Base-by-base conservation (phyloP, 2,329 filamentous ascomycete genomes). In the Colletotrichum coccodes region DNA sequence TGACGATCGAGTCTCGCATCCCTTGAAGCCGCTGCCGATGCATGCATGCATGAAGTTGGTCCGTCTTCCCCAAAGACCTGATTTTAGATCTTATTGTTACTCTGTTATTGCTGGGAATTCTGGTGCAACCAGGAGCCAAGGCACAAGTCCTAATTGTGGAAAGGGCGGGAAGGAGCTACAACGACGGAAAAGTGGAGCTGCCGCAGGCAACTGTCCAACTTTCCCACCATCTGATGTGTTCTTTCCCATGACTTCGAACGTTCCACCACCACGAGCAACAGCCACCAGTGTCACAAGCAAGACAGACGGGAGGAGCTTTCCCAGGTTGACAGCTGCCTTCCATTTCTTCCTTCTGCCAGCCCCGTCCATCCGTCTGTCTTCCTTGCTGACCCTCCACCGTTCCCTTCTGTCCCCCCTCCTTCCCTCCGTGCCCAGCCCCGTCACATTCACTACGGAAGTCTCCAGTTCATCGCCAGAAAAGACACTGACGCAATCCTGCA, bases 401-500 rank as follows among this genome's bases (percentile, higher is more conserved):
- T 23, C 34, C 21, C 21, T 16, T 34, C 26, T 28, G 18, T 34
- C 30, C 36, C 32, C 34, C 53, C 54, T 47, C 58, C 47, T 40
- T 42, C 36, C 44, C 30, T 53, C 57, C 9, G 38, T 32, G 38
- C 49, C 59, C 59, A 67, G 52, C 64, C 60, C 52, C 40, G 49
- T 61, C 36, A 61, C 59, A 46, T 60, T 67, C 34, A 50, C 36
- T 21, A 38, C 18, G 38, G 38, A 58, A 58, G 26, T 44, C 46
- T 62, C 42, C 49, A 46, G 40, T 40, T 23, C 65, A 68, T 68
- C 65, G 32, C 46, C 65, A 40, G 38, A 59, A 68, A 53, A 49
- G 61, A 58, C 47, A 64, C 60, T 68, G 65, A 68, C 65, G 65
- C 34, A 64, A 68, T 68, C 36, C 52, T 49, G 65, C 65, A 68